phyloP scores from a whole-genome alignment of 1,139 yeast species.

The Sugiyamaella xylanicola region DNA sequence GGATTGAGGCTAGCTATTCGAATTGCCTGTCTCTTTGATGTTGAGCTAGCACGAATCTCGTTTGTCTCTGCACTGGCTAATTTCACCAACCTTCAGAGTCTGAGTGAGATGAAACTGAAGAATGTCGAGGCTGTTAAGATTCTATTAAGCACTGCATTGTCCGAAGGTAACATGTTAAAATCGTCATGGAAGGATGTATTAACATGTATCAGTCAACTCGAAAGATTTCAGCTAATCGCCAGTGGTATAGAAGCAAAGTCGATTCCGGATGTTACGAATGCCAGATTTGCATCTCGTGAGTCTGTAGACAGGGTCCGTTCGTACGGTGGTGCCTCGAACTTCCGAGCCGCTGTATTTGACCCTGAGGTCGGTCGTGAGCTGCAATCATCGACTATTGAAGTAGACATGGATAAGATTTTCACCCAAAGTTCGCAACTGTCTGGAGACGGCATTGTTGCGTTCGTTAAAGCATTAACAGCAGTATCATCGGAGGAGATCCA shows the following conservation, averaged over 20 bases:
- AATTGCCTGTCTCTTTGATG: constrained; percentile 80
- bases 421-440: constrained; percentile 77
- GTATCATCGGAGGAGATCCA: constrained; percentile 92
- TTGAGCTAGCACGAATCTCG: constrained; percentile 83
- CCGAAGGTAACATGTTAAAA: constrained; percentile 72
- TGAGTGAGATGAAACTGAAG: constrained; percentile 75
- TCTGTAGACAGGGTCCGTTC: constrained; percentile 44
- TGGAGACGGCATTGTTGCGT: constrained; percentile 83
- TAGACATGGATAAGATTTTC: constrained; percentile 83
- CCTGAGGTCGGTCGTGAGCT: constrained; percentile 62
- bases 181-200: constrained; percentile 84
- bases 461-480: constrained; percentile 81
- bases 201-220: constrained; percentile 84
- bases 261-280: constrained; percentile 82
- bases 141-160: constrained; percentile 72
- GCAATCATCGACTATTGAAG: constrained; percentile 75
- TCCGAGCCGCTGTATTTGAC: constrained; percentile 38
- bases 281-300: constrained; percentile 58
- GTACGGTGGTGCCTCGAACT: constrained; percentile 16
- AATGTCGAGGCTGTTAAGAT: constrained; percentile 79
- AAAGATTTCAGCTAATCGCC: constrained; percentile 82
- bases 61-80: constrained; percentile 89
- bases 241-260: constrained; percentile 84
- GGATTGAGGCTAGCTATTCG: constrained; percentile 83
- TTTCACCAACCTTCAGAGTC: constrained; percentile 77